Conservation (phyloP, 2,329 filamentous ascomycete species). For the Aspergillus pseudoterreus region DNA sequence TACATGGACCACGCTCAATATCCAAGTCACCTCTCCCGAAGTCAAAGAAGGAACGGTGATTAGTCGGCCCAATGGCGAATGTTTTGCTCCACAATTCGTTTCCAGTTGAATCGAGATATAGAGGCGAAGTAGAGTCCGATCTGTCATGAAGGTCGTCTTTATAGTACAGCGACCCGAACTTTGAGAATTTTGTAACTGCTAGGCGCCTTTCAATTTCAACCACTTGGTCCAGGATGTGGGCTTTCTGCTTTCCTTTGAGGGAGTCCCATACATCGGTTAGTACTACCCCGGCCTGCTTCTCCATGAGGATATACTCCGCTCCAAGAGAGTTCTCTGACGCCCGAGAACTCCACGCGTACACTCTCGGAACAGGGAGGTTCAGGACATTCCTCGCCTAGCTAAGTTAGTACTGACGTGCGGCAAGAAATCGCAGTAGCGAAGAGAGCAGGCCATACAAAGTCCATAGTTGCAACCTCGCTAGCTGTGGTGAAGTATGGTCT, state of each 20-base stretch:
- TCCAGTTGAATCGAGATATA: slow-evolving; percentile 11
- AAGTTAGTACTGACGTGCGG: slow-evolving; percentile 6
- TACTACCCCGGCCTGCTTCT: slow-evolving; percentile 18
- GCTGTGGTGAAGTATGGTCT: slow-evolving; percentile 24
- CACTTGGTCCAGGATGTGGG: slow-evolving; percentile 15
- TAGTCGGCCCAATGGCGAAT: slow-evolving; percentile 20
- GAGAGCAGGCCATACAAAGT: slow-evolving; percentile 17
- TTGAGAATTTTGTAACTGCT: slow-evolving; percentile 16
- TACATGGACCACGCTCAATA: slow-evolving; percentile 21
- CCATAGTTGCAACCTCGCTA: slow-evolving; percentile 27
- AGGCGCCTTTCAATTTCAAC: slow-evolving; percentile 16
- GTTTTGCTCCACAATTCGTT: slow-evolving; percentile 12
- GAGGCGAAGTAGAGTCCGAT: slow-evolving; percentile 1
- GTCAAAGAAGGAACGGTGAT: slow-evolving; percentile 19
- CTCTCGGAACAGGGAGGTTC: slow-evolving; percentile 28
- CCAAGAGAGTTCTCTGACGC: slow-evolving; percentile 29
- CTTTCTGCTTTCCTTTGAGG: slow-evolving; percentile 19
- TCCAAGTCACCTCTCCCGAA: slow-evolving; percentile 15
- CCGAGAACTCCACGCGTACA: slow-evolving; percentile 31
- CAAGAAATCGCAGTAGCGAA: neutral
- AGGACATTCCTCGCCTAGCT: slow-evolving; percentile 15
- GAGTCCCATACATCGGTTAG: slow-evolving; percentile 18
- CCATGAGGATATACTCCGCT: slow-evolving; percentile 39
- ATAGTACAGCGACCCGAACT: slow-evolving; percentile 19
- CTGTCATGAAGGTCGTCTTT: slow-evolving; percentile 13